Evolutionary conservation across 2,329 filamentous ascomycete genomes (phyloP), one percentile per base, ranked within the genome.

Genomic region (Fusarium sp.): DNA sequence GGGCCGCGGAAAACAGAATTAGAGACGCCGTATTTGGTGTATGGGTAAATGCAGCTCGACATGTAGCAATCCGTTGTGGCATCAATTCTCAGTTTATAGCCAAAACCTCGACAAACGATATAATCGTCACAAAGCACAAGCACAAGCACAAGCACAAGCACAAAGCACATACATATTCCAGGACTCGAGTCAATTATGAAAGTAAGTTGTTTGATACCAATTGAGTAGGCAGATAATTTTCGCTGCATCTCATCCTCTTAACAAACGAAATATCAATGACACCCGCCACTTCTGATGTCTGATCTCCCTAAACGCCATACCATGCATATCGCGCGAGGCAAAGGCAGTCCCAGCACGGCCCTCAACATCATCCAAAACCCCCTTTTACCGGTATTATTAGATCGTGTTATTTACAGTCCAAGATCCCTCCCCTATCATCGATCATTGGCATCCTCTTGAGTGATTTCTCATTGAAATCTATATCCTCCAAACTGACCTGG

Each of bases 401-500:
- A 60, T 45, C 61, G 53, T 57, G 38, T 50, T 60, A 33, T 61
- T 68, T 59, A 30, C 47, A 41, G 47, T 22, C 54, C 44, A 47
- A 26, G 28, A 45, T 60, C 36, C 31, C 50, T 44, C 36, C 31
- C 50, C 39, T 36, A 15, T 56, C 39, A 16, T 24, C 33, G 57
- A 38, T 42, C 26, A 58, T 48, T 38, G 30, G 24, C 33, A 18
- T 41, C 41, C 28, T 45, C n/a, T 26, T 39, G 7, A n/a, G 36
- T 28, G 26, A 35, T 61, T 55, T 31, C 18, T 45, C 26, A 51
- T 75, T 64, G 82, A 65, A 79, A 83, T 38, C 79, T 78, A 64
- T 81, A 82, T 30, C 80, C 79, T 55, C 80, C 81, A 68, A 79
- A 83, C 56, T 82, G 80, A n/a, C 81, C 81, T 6, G 77, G 71